These are phyloP conservation scores for Pilobolus umbonatus DNA, from an alignment of 192 early-diverging fungal species.

Conservation along the genomic window DNA sequence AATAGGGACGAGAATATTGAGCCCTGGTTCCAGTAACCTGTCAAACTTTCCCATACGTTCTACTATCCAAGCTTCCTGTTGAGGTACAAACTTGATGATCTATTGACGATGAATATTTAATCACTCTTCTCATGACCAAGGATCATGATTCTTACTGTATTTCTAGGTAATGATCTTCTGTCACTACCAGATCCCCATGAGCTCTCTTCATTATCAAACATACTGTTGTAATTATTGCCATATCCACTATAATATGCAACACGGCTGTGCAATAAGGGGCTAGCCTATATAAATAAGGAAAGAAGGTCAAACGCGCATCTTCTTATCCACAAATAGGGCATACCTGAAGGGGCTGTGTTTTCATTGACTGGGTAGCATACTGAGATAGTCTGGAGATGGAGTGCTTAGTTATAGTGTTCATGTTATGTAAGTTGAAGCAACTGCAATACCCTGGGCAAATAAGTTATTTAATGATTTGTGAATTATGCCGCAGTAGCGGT, in stretches of 20 bases:
- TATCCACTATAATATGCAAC: constrained; percentile 23
- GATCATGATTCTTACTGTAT: constrained; percentile 36
- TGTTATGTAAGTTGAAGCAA: too few relatives aligned
- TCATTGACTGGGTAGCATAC: too few relatives aligned
- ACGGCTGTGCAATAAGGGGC: constrained; percentile 9
- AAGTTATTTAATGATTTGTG: too few relatives aligned
- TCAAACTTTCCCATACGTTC: constrained; percentile 91
- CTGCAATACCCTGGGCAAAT: too few relatives aligned
- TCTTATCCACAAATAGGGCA: too few relatives aligned
- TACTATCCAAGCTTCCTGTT: constrained; percentile 97
- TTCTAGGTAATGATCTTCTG: constrained; percentile 41
- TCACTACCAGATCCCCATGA: constrained; percentile 29
- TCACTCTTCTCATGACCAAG: background rate
- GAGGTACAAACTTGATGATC: constrained; percentile 95
- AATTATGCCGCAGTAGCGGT: too few relatives aligned
- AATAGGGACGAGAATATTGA: constrained; percentile 85
- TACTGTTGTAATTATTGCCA: constrained; percentile 23
- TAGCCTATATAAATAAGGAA: constrained; percentile 4
- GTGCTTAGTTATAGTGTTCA: too few relatives aligned
- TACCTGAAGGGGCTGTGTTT: too few relatives aligned
- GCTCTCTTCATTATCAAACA: constrained; percentile 26
- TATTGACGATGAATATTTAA: constrained; percentile 9
- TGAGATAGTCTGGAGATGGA: too few relatives aligned
- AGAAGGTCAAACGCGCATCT: background rate
- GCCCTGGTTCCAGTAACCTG: constrained; percentile 84